Conservation (phyloP, 305 asterid species). For the Plantago rigida region DNA sequence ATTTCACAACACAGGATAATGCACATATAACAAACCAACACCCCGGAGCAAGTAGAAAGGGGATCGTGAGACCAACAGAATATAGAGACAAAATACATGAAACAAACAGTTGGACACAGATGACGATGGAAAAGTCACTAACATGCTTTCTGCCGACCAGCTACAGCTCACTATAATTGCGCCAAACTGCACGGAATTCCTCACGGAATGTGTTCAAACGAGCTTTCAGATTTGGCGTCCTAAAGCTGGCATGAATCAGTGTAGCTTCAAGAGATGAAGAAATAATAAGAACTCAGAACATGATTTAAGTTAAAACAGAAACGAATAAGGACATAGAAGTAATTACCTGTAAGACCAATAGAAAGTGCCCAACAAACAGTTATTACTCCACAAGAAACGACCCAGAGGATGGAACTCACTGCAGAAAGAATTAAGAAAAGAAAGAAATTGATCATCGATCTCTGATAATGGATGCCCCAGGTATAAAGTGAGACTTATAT, state of each 20-base stretch:
- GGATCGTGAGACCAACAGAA: not conserved
- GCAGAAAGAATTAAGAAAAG: conserved; percentile 25
- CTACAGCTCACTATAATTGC: conserved; percentile 87
- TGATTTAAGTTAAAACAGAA: not conserved
- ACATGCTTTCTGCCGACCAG: conserved; percentile 28
- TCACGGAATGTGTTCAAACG: conserved; percentile 93
- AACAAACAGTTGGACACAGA: conserved; percentile 1
- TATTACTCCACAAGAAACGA: conserved; percentile 66
- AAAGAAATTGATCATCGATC: conserved; percentile 7
- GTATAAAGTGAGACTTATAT: conserved; percentile 5
- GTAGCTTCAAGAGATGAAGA: conserved; percentile 47
- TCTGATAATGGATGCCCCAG: conserved; percentile 12
- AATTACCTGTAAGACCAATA: conserved; percentile 72
- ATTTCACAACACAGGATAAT: conserved; percentile 3
- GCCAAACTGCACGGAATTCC: conserved; percentile 97
- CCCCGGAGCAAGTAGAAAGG: conserved; percentile 6
- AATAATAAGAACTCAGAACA: conserved; percentile 8
- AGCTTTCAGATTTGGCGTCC: conserved; percentile 91
- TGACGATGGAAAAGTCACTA: conserved; percentile 50
- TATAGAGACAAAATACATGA: not conserved
- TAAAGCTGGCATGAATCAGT: conserved; percentile 75
- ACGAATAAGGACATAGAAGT: no score
- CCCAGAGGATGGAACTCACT: conserved; percentile 77
- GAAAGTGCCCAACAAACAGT: conserved; percentile 54
- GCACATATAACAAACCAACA: not conserved